These are phyloP conservation scores for Cryphonectria radicalis DNA, from an alignment of 2,329 filamentous ascomycete species.

Conservation along the genomic window DNA sequence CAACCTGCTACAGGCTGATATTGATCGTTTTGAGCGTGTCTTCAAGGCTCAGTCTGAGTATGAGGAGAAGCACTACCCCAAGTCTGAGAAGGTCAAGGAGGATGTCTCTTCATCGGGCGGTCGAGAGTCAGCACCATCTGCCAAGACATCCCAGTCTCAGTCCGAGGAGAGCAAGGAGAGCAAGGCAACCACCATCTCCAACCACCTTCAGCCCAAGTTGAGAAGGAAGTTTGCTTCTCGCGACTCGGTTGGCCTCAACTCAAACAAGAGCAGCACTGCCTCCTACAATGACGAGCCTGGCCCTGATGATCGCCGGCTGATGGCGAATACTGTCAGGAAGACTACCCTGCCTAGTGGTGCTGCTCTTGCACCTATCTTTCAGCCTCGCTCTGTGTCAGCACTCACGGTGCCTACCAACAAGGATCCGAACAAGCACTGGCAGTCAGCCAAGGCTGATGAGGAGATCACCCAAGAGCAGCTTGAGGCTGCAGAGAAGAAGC, in stretches of 20 bases:
- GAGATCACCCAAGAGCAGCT: constrained; percentile 25
- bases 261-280: constrained; percentile 30
- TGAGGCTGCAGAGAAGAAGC: constrained; percentile 24
- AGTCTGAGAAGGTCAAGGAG: constrained; percentile 36
- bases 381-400: constrained; percentile 43
- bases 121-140: constrained; percentile 34
- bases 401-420: constrained; percentile 27
- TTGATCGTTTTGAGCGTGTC: constrained; percentile 50
- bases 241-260: constrained; percentile 23
- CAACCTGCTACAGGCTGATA: constrained; percentile 42
- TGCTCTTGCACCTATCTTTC: constrained; percentile 54
- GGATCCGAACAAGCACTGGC: constrained; percentile 18
- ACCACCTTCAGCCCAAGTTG: constrained; percentile 22
- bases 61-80: constrained; percentile 50
- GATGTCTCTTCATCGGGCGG: constrained; percentile 22
- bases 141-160: constrained; percentile 33
- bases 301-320: constrained; percentile 26
- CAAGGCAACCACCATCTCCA: constrained; percentile 29
- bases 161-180: constrained; percentile 28
- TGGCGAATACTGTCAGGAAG: constrained; percentile 38
- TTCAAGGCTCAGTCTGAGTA: constrained; percentile 49
- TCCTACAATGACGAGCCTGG: constrained; percentile 39
- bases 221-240: constrained; percentile 30
- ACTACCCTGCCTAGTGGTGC: constrained; percentile 50
- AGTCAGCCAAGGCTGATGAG: constrained; percentile 22